Percentiles rank a stretch among this genome's conserved stretches.
These are phyloP conservation scores for Aspergillus cejpii DNA, from an alignment of 2,329 filamentous ascomycete species.

Conservation along the genomic window DNA sequence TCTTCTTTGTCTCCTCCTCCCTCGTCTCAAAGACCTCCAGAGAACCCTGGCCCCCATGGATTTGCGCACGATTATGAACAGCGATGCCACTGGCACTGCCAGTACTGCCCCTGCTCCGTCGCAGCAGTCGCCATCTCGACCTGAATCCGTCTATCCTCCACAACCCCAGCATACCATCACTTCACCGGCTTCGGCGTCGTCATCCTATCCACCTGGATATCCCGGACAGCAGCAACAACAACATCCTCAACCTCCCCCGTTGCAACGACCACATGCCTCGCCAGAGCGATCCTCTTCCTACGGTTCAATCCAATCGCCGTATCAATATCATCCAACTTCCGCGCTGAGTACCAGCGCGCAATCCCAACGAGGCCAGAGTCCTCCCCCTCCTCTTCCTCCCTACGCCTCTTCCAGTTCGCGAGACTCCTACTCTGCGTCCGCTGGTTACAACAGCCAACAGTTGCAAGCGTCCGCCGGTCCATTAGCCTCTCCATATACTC, in stretches of 20 bases:
- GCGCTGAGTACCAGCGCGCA: conserved; percentile 26
- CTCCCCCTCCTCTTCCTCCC: conserved; percentile 24
- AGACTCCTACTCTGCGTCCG: conserved; percentile 30
- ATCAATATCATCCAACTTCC: conserved; percentile 34
- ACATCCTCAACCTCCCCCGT: conserved; percentile 31
- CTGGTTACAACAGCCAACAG: conserved; percentile 25
- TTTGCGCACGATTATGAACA: conserved; percentile 50
- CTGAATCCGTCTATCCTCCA: conserved; percentile 23
- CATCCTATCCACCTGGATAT: conserved; percentile 25
- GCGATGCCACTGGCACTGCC: conserved; percentile 32
- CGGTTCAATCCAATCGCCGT: conserved; percentile 36
- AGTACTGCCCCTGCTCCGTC: conserved; percentile 24
- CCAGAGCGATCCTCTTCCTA: conserved; percentile 39
- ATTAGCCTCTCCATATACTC: conserved; percentile 37
- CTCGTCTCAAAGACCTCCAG: conserved; percentile 8
- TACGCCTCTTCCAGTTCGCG: conserved; percentile 29
- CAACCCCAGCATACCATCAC: conserved; percentile 18
- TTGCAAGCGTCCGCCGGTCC: conserved; percentile 21
- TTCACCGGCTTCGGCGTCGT: conserved; percentile 15
- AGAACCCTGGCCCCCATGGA: conserved; percentile 39
- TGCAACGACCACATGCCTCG: conserved; percentile 42
- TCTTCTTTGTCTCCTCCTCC: not conserved
- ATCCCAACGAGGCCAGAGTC: conserved; percentile 31
- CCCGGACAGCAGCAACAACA: conserved; percentile 31
- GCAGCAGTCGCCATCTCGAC: conserved; percentile 23